phyloP scores from a whole-genome alignment of 2,329 filamentous ascomycete species.

The Colletotrichum scovillei region DNA sequence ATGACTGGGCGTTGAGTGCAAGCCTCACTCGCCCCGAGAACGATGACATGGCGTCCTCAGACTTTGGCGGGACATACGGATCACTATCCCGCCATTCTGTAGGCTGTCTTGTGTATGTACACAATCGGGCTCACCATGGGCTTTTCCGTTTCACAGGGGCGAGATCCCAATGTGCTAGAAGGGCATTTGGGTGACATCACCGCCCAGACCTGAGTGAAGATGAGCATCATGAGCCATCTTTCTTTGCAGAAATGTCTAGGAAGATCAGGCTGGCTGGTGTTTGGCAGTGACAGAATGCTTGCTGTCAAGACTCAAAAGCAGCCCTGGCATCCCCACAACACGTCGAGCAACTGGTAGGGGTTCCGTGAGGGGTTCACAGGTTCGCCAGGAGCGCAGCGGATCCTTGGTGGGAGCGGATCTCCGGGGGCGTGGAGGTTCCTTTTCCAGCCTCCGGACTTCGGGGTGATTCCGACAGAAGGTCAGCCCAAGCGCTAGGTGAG shows the following conservation, averaged over 20 bases:
- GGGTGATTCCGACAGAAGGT: slow-evolving; percentile 20
- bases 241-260: neutral
- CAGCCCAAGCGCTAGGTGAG: slow-evolving; percentile 23
- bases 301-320: neutral
- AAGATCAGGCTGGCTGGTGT: slow-evolving; percentile 2
- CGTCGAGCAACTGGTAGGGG: slow-evolving; percentile 15
- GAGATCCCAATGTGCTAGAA: neutral
- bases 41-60: slow-evolving; percentile 16
- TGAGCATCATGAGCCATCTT: neutral
- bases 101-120: neutral
- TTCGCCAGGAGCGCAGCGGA: slow-evolving; percentile 27
- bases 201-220: neutral
- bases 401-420: slow-evolving; percentile 27
- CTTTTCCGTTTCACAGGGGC: slow-evolving; percentile 12
- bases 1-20: slow-evolving; percentile 3
- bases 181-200: slow-evolving; percentile 19
- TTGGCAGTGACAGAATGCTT: slow-evolving; percentile 10
- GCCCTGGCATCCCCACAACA: slow-evolving; percentile 5
- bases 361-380: slow-evolving; percentile 21
- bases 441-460: slow-evolving; percentile 31
- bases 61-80: slow-evolving; percentile 14
- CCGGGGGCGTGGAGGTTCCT: slow-evolving; percentile 29
- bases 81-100: slow-evolving; percentile 14
- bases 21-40: slow-evolving; percentile 25
- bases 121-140: slow-evolving; percentile 7